phyloP scores from a whole-genome alignment of 805 yeast genomes.

The Aciculoconidium aculeatum region DNA sequence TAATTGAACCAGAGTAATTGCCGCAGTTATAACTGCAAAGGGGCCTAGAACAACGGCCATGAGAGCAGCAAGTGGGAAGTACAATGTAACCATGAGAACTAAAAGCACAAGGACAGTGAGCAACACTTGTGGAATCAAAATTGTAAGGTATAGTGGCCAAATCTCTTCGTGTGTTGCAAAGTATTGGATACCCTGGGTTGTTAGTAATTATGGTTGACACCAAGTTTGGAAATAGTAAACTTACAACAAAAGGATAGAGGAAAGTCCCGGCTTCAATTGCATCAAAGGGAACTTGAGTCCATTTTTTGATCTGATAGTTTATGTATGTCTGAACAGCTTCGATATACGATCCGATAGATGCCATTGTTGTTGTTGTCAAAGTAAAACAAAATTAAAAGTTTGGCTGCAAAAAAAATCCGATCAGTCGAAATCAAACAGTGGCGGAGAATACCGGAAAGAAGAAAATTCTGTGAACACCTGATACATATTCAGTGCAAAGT shows the following conservation, averaged over 20 bases:
- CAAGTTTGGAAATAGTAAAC: constrained; percentile 9
- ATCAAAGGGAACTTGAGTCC: too few relatives aligned
- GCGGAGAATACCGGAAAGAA: too few relatives aligned
- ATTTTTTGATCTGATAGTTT: too few relatives aligned
- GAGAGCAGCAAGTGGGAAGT: constrained; percentile 43
- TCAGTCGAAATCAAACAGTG: too few relatives aligned
- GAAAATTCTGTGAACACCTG: too few relatives aligned
- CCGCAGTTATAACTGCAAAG: constrained; percentile 41
- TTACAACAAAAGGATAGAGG: constrained; percentile 19
- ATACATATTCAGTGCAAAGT: too few relatives aligned
- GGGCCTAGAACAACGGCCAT: constrained; percentile 44
- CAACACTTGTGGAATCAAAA: constrained; percentile 40
- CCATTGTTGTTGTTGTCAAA: too few relatives aligned
- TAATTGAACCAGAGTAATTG: constrained; percentile 39
- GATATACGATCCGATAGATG: too few relatives aligned
- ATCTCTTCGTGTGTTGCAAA: constrained; percentile 34
- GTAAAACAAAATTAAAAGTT: too few relatives aligned
- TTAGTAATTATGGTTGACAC: constrained; percentile 6
- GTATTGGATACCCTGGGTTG: constrained; percentile 34
- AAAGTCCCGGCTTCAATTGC: constrained; percentile 15
- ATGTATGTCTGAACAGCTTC: too few relatives aligned
- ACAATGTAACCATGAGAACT: constrained; percentile 25
- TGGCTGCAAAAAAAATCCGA: too few relatives aligned
- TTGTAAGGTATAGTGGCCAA: constrained; percentile 42
- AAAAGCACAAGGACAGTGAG: constrained; percentile 31